Base-by-base conservation (phyloP, 805 yeast genomes). In the Brettanomyces sp. region DNA sequence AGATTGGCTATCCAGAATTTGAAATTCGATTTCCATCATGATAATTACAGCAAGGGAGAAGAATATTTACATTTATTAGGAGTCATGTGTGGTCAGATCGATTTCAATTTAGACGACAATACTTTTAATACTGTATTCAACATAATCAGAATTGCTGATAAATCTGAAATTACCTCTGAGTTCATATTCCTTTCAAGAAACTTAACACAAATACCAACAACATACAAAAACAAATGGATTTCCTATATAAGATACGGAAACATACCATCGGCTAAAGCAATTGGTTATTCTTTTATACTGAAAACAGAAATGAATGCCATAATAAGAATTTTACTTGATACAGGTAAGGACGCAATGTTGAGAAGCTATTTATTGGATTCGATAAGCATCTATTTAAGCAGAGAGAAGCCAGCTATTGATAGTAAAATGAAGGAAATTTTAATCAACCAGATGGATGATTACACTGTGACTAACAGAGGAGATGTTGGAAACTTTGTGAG, bases 401-500 rank as follows among this genome's bases (percentile, higher is more conserved):
- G 30, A 21, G 39, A 35, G 5, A 32, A 34, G 6, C 23, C n/a
- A 6, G 6, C 12, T n/a, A 12, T 34, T 22, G 12, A 4, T 13
- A 21, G 22, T 4, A 22, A 42, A n/a, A 35, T 49, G 25, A 35
- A 50, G 42, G 13, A 42, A 3, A 14, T 36, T 3, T 40, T 71
- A 4, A 39, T 73, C 1, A 52, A 50, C 1, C 73, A 77, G 33
- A 61, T 91, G 12, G 81, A 82, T 50, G 96, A 90, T 55, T 88
- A 89, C 59, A 77, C 95, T 0, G 65, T 75, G 2, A 85, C 91
- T 0, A 77, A 77, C 25, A 84, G 86, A 56, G 98, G 98, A 8
- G 98, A 90, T 64, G 90, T 89, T n/a, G 98, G 98, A 2, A 77
- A 86, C 41, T 74, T 79, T 54, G 74, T 88, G 1, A 66, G 98